These are phyloP conservation scores for Tetrapisispora fleetii DNA, from an alignment of 805 yeast genomes.

Conservation along the genomic window DNA sequence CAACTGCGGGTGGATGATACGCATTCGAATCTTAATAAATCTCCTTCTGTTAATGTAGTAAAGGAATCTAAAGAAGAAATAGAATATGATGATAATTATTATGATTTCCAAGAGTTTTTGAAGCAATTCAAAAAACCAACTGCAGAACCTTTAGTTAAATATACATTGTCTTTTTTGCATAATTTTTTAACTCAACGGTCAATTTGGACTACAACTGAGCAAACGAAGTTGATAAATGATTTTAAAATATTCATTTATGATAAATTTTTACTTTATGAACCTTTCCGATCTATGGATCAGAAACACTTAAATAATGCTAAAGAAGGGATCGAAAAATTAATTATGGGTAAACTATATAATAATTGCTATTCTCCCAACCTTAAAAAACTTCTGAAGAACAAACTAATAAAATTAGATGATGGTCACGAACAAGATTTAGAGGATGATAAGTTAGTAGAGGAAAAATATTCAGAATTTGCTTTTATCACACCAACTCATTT, in stretches of 20 bases:
- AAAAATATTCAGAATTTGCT: constrained; percentile 49
- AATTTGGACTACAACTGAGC: constrained; percentile 68
- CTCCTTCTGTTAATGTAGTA: background rate
- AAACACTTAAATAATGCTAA: constrained; percentile 58
- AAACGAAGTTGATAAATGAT: constrained; percentile 64
- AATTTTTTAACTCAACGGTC: constrained; percentile 53
- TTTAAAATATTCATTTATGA: constrained; percentile 64
- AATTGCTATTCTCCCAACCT: constrained; percentile 68
- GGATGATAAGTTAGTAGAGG: constrained; percentile 44
- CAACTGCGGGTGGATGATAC: background rate
- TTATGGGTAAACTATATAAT: constrained; percentile 77
- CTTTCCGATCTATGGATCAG: constrained; percentile 59
- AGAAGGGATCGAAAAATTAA: constrained; percentile 86
- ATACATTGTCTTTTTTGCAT: constrained; percentile 70
- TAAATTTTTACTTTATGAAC: constrained; percentile 53
- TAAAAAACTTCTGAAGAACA: background rate
- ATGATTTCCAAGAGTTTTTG: constrained; percentile 79
- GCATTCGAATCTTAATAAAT: too few relatives aligned
- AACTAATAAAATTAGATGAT: constrained; percentile 36
- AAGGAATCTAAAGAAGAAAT: background rate
- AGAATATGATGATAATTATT: constrained; percentile 22
- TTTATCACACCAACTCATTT: constrained; percentile 71
- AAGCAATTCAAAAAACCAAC: constrained; percentile 56
- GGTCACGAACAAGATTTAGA: constrained; percentile 55
- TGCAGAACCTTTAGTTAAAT: constrained; percentile 85